phyloP scores from a whole-genome alignment of 1,139 yeast species.

The Hemisphaericaspora lyxosophila region DNA sequence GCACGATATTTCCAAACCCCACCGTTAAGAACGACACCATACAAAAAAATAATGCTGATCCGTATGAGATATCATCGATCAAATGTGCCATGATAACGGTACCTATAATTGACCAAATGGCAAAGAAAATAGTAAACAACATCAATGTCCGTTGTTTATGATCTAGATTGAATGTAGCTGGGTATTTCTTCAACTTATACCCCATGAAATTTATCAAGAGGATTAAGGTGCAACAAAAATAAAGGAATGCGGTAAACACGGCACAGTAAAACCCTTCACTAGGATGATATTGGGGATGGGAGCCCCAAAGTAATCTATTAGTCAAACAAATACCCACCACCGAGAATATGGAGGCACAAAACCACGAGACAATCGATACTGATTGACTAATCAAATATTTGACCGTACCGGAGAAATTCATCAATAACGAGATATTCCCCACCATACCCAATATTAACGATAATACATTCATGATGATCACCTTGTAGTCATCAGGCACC shows the following conservation, averaged over 20 bases:
- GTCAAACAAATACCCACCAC: conserved; percentile 45
- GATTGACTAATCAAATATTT: conserved; percentile 59
- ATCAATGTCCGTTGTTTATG: conserved; percentile 69
- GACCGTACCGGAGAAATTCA: conserved; percentile 63
- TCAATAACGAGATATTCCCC: conserved; percentile 63
- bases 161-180: conserved; percentile 66
- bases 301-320: conserved; percentile 18
- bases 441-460: conserved; percentile 62
- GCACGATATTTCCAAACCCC: conserved; percentile 75
- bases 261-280: conserved; percentile 83
- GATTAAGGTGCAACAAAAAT: conserved; percentile 54
- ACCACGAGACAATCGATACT: conserved; percentile 64
- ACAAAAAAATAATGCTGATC: conserved; percentile 68
- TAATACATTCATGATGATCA: conserved; percentile 56
- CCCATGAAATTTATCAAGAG: conserved; percentile 63
- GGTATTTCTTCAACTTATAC: conserved; percentile 55
- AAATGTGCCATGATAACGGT: conserved; percentile 46
- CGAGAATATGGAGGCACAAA: conserved; percentile 53
- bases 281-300: conserved; percentile 19
- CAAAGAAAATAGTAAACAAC: conserved; percentile 63
- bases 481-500: conserved; percentile 35
- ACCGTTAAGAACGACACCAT: conserved; percentile 72
- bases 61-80: conserved; percentile 43
- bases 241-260: conserved; percentile 58
- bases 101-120: conserved; percentile 72